phyloP scores from a whole-genome alignment of 2,329 filamentous ascomycete genomes.

The Monascus ruber region DNA sequence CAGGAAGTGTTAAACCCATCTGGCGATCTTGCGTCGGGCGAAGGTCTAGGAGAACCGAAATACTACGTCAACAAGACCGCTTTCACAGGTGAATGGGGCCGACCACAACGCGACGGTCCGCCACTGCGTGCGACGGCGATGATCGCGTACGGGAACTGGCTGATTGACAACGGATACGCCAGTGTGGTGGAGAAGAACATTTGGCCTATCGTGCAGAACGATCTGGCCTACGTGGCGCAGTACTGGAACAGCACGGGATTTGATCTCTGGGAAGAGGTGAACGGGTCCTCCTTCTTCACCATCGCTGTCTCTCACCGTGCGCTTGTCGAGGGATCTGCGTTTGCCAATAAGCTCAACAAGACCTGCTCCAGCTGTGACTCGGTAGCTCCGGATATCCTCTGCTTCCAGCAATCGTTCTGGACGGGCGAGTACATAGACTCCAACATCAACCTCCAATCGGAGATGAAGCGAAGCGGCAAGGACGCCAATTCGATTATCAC shows the following conservation, averaged over 20 bases:
- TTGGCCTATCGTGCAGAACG: conserved; percentile 67
- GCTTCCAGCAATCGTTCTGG: conserved; percentile 68
- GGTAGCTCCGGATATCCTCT: conserved; percentile 59
- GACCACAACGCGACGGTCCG: conserved; percentile 70
- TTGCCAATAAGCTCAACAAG: conserved; percentile 54
- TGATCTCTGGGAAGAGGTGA: conserved; percentile 76
- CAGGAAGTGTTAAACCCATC: conserved; percentile 61
- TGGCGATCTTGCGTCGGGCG: conserved; percentile 39
- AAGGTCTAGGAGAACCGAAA: conserved; percentile 60
- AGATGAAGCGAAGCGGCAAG: conserved; percentile 53
- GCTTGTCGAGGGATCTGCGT: conserved; percentile 45
- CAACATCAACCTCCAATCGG: conserved; percentile 49
- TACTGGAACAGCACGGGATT: conserved; percentile 46
- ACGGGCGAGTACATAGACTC: conserved; percentile 50
- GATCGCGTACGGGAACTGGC: conserved; percentile 60
- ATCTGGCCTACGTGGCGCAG: conserved; percentile 55
- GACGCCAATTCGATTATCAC: conserved; percentile 57
- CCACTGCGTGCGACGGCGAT: conserved; percentile 64
- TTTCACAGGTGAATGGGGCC: conserved; percentile 58
- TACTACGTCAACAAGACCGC: conserved; percentile 53
- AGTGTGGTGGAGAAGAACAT: conserved; percentile 44
- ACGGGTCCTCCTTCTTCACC: conserved; percentile 69
- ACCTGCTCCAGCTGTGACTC: conserved; percentile 50
- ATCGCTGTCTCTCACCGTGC: conserved; percentile 57
- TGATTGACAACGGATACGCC: conserved; percentile 50